Evolutionary conservation across 2,329 filamentous ascomycete species (phyloP), one percentile per base, ranked within the genome.

Genomic region (Trichophyton schoenleinii): DNA sequence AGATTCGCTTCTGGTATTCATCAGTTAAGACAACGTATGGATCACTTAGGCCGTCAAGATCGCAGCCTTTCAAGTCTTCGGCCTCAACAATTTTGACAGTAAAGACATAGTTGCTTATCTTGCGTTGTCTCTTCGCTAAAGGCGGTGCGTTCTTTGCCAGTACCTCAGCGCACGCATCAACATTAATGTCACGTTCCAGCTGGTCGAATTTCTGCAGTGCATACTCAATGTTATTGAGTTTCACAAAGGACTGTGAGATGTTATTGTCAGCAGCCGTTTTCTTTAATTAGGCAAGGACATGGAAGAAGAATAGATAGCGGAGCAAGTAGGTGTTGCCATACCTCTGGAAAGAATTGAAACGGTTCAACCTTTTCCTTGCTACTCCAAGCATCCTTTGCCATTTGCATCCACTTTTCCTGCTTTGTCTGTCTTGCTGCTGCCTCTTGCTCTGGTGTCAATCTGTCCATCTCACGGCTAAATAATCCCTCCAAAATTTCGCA

Each of bases 11-110:
- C 73, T 97, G 92, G 70, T 96, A 97, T 73, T 99, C 94, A 69
- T 99, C 94, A 55, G 92, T 89, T 65, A 99, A 84, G 15, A 99
- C 92, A 34, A 99, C 91, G 70, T 99, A 99, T 0, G 94, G 94
- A 75, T 99, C 94, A 71, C 92, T 97, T 66, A 87, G 84, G 41
- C 94, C 94, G 68, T 89, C 95, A 67, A 95, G 86, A 73, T 99
- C 94, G 71, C 94, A 97, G n/a, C 94, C 90, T 75, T 97, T 97
- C 67, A 99, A 80, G 69, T 99, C 94, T 75, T 99, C 94, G 7
- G 89, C 94, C 74, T 99, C 94, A 28, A 99, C 91, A 63, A 99
- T 91, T 77, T 99, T 99, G 75, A 99, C 91, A 0, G 94, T 97
- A 75, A 99, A 99, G 61, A 96, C 91, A 71, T 95, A 97, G 71